phyloP scores from a whole-genome alignment of 192 early-diverging fungal species.

The Funneliformis geosporum region DNA sequence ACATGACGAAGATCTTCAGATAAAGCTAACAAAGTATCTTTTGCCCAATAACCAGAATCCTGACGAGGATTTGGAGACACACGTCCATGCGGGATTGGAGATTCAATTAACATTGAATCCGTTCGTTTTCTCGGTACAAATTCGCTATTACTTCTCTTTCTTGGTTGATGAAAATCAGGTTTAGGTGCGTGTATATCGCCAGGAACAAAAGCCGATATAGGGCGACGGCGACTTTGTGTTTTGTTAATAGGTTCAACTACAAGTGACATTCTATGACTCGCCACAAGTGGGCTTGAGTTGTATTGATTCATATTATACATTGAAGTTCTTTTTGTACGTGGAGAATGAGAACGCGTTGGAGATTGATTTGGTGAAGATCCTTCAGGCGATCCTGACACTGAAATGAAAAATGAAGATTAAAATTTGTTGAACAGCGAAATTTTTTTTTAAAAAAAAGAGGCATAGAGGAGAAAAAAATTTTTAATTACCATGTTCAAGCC shows the following conservation, averaged over 20 bases:
- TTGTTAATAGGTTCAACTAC: not conserved
- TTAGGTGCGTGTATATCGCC: not conserved
- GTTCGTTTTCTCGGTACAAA: no score
- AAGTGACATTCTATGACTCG: not conserved
- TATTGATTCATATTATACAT: not conserved
- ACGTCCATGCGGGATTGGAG: not conserved
- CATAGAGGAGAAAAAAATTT: not conserved
- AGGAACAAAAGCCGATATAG: not conserved
- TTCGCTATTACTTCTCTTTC: not conserved
- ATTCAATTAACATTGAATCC: no score
- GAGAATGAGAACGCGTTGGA: not conserved
- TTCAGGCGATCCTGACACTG: not conserved
- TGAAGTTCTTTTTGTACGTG: not conserved
- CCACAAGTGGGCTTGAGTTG: not conserved
- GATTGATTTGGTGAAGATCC: not conserved
- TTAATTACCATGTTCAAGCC: conserved; percentile 11
- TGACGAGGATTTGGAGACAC: not conserved
- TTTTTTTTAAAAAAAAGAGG: not conserved
- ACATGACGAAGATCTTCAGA: conserved; percentile 4
- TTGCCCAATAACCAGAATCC: conserved; percentile 11
- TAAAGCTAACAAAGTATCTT: conserved; percentile 1
- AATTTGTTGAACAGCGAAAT: not conserved
- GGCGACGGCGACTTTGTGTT: not conserved
- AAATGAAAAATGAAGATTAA: not conserved
- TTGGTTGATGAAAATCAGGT: not conserved